These are phyloP conservation scores for Lippia alba DNA, from an alignment of 305 asterid species.

Conservation along the genomic window DNA sequence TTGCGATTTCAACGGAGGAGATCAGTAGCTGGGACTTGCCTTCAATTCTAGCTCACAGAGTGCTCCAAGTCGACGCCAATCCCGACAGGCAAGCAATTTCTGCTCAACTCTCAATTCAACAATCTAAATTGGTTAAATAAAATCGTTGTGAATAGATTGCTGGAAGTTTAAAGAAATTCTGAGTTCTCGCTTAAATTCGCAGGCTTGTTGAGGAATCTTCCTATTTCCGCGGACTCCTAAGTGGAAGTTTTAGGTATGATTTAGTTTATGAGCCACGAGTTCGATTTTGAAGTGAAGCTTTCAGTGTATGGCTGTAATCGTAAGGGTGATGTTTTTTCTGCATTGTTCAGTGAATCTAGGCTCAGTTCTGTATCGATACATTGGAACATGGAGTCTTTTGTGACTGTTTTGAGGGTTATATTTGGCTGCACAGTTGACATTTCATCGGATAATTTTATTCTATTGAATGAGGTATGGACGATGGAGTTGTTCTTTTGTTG, in stretches of 20 bases:
- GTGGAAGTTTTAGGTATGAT: slow-evolving; percentile 74
- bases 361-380: slow-evolving; percentile 47
- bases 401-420: slow-evolving; percentile 55
- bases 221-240: slow-evolving; percentile 75
- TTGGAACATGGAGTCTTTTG: slow-evolving; percentile 68
- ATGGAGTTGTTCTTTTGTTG: slow-evolving; percentile 11
- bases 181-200: slow-evolving; percentile 30
- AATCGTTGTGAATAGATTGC: not conserved
- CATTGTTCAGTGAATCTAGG: slow-evolving; percentile 62
- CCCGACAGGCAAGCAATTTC: slow-evolving; percentile 53
- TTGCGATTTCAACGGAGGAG: slow-evolving; percentile 61
- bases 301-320: slow-evolving; percentile 10
- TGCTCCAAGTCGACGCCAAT: slow-evolving; percentile 54
- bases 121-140: not conserved
- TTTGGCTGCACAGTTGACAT: slow-evolving; percentile 66
- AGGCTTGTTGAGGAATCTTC: slow-evolving; percentile 73
- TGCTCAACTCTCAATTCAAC: slow-evolving; percentile 13
- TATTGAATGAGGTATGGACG: slow-evolving; percentile 63
- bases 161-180: slow-evolving; percentile 13
- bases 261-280: slow-evolving; percentile 2
- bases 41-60: slow-evolving; percentile 49
- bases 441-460: slow-evolving; percentile 56
- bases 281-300: not conserved
- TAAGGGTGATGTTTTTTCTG: slow-evolving; percentile 25
- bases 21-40: slow-evolving; percentile 65